These are phyloP conservation scores for Auricularia sp. DNA, from an alignment of 768 basidiomycete genomes.

Conservation along the genomic window DNA sequence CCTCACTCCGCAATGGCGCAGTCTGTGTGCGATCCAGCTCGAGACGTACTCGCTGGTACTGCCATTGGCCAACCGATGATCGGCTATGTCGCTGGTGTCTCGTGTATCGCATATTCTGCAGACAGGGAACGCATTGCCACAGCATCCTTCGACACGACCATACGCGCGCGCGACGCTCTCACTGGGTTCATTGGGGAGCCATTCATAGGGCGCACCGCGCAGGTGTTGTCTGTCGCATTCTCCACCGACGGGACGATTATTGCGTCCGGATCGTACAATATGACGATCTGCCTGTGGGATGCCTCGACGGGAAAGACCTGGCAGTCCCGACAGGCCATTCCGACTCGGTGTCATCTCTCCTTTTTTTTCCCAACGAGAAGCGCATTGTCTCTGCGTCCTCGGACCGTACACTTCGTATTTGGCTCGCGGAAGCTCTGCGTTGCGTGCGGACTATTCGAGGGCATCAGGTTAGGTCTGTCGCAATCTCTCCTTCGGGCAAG, in stretches of 20 bases:
- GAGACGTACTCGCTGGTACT: no score
- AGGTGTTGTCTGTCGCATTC: no score
- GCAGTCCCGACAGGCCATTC: slow-evolving; percentile 98
- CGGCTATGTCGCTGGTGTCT: no score
- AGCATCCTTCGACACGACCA: no score
- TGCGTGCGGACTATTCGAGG: slow-evolving; percentile 41
- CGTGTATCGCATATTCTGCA: no score
- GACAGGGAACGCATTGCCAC: no score
- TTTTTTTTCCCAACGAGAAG: slow-evolving; percentile 83
- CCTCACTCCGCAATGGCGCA: no score
- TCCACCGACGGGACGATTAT: slow-evolving; percentile 86
- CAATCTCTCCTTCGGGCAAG: slow-evolving; percentile 14
- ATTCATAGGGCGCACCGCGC: no score
- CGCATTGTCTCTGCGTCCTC: slow-evolving; percentile 93
- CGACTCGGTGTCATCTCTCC: slow-evolving; percentile 77
- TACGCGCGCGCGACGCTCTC: no score
- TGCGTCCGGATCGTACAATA: slow-evolving; percentile 91
- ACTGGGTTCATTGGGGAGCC: no score
- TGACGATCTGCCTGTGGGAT: slow-evolving; percentile 98
- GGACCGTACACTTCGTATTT: slow-evolving; percentile 88
- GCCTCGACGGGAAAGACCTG: slow-evolving; percentile 97
- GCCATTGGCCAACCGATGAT: no score
- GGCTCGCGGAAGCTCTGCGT: slow-evolving; percentile 86
- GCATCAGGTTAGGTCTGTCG: slow-evolving; percentile 16
- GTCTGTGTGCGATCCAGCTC: no score